Percentiles rank a stretch among this genome's conserved stretches.
Conservation (phyloP, 768 basidiomycete species). For the Pulveroboletus ravenelii region DNA sequence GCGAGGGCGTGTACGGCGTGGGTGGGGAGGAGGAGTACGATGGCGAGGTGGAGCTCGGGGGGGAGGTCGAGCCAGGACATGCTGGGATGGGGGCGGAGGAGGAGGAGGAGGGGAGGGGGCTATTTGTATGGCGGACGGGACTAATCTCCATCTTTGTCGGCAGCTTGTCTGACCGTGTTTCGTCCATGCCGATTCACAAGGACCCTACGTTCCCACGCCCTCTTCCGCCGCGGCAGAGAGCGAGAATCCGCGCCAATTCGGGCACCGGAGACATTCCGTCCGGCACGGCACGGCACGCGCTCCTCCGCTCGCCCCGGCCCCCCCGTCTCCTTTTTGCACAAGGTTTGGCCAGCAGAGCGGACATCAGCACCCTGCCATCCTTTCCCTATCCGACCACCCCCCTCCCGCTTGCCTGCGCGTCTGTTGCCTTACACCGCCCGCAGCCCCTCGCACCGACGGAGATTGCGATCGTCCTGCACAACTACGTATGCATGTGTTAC, state of each 20-base stretch:
- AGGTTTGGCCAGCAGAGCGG: not conserved
- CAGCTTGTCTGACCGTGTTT: not conserved
- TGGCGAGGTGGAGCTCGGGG: conserved; percentile 57
- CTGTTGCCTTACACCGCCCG: too few species aligned
- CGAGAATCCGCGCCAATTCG: conserved; percentile 16
- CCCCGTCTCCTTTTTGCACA: too few species aligned
- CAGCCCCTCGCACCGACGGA: not conserved
- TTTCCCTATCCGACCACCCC: not conserved
- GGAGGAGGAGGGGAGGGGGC: not conserved
- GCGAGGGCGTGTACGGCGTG: conserved; percentile 46
- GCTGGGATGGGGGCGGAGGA: not conserved
- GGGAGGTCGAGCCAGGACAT: conserved; percentile 56
- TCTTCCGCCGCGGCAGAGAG: not conserved
- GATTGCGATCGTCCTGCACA: not conserved
- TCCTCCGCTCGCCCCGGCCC: conserved; percentile 16
- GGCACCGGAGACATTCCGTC: conserved; percentile 23
- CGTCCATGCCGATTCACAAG: conserved; percentile 21
- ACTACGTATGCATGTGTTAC: not conserved
- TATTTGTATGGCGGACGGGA: not conserved
- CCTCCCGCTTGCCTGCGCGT: too few species aligned
- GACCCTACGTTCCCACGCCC: conserved; percentile 6
- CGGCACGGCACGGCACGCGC: conserved; percentile 13
- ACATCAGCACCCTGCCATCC: not conserved
- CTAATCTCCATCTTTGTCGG: conserved; percentile 21
- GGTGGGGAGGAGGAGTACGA: conserved; percentile 47